Evolutionary conservation across 805 yeast species (phyloP), one percentile per base, ranked within the genome.

Genomic region (Nakazawaea siamensis): DNA sequence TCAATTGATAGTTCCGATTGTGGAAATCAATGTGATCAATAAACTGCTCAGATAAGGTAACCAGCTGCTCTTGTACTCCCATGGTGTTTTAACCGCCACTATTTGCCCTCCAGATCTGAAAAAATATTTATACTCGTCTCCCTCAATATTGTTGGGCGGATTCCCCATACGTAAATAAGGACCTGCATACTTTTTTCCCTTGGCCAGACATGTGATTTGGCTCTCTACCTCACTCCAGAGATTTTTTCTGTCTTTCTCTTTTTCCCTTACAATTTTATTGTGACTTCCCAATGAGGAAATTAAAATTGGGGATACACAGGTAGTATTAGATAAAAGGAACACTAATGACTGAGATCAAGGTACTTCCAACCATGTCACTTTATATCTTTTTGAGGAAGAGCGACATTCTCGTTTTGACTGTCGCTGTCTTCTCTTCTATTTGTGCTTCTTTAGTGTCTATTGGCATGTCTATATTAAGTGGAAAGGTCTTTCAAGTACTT

Each of bases 401-500:
- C 8, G 68, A 64, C 38, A 13, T 36, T 0, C 35, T 42, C 4
- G 21, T 55, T 5, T 16, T 51, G 1, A 14, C 43, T 0, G 21
- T 42, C 4, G 61, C 50, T 5, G 1, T 43, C 1, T 0, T 44
- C 3, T 34, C 49, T 1, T 68, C 81, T 13, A 43, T 63, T 8
- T 43, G 67, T 1, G 62, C 76, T n/a, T 74, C 87, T 0, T 49
- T 71, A 2, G 70, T 71, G 0, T 73, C 84, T 0, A 77, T 85
- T 0, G 63, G 70, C 2, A 68, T 73, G 14, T 70, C 94, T 0
- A 63, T 83, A 3, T 46, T 87, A 11, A 70, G 80, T 40, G 92
- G 94, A 3, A 56, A 68, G 36, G 64, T 81, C 0, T 83, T 88
- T 45, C 55, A 60, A 19, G 52, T 59, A 1, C 49, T 77, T 3